These are phyloP conservation scores for Suhomyces ambrosiae DNA, from an alignment of 1,139 yeast genomes.

Conservation along the genomic window DNA sequence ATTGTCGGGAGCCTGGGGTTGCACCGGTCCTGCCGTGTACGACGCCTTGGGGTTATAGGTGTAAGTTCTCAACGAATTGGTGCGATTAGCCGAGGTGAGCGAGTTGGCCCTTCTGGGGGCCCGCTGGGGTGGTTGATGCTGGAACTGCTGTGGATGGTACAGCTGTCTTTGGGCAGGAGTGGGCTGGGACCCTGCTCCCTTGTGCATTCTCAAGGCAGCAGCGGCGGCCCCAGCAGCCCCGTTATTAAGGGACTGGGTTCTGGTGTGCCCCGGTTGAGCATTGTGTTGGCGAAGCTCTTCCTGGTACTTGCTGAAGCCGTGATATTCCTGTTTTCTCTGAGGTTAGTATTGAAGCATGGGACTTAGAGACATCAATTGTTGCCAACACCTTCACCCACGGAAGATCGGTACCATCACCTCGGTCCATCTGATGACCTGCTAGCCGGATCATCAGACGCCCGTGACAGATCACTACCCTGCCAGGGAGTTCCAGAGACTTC, in stretches of 20 bases:
- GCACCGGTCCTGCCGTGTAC: conserved; percentile 35
- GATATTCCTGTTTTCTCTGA: conserved; percentile 25
- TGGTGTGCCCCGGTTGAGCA: conserved; percentile 19
- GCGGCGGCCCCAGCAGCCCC: conserved; percentile 48
- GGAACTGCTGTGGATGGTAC: conserved; percentile 9
- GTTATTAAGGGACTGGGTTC: conserved; percentile 28
- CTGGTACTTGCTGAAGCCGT: conserved; percentile 43
- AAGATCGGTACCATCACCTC: too few species aligned
- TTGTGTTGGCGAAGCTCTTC: conserved; percentile 34
- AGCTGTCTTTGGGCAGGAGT: conserved; percentile 5
- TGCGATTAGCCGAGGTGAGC: conserved; percentile 21
- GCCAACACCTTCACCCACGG: background rate
- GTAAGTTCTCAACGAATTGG: conserved; percentile 39
- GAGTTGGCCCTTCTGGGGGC: conserved; percentile 19
- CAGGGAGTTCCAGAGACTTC: too few species aligned
- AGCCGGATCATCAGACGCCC: too few species aligned
- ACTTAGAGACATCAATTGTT: background rate
- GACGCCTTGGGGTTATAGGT: conserved; percentile 47
- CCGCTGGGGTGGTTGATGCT: conserved; percentile 11
- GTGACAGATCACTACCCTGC: too few species aligned
- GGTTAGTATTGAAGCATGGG: conserved; percentile 1
- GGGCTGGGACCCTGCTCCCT: conserved; percentile 16
- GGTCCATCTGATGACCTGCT: too few species aligned
- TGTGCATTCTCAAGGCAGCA: conserved; percentile 45
- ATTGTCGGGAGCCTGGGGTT: conserved; percentile 25